These are phyloP conservation scores for Fusarium pseudocircinatum DNA, from an alignment of 2,329 filamentous ascomycete species.

Conservation along the genomic window DNA sequence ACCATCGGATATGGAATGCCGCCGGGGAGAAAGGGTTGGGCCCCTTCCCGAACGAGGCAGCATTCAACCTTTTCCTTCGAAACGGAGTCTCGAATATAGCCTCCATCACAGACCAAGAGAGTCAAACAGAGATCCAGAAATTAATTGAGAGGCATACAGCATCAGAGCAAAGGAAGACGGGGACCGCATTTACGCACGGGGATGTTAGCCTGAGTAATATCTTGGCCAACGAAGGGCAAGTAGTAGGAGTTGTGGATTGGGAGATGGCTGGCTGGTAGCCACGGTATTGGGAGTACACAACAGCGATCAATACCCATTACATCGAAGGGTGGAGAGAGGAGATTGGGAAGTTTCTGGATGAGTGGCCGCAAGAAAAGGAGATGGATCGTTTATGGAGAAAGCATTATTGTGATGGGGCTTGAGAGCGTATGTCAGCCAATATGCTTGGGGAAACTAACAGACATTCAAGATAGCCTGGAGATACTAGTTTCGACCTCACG, in stretches of 20 bases:
- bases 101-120: not conserved
- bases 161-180: not conserved
- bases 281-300: not conserved
- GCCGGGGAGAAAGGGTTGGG: not conserved
- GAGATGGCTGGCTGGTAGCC: not conserved
- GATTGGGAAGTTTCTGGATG: not conserved
- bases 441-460: not conserved
- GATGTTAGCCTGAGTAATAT: not conserved
- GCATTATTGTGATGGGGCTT: not conserved
- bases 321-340: not conserved
- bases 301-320: not conserved
- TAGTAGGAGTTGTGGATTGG: not conserved
- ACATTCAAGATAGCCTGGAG: not conserved
- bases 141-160: not conserved
- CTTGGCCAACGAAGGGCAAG: not conserved
- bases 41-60: not conserved
- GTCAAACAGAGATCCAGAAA: not conserved
- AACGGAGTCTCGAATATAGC: not conserved
- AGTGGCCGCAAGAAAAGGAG: not conserved
- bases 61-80: not conserved
- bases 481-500: not conserved
- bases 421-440: not conserved
- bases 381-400: not conserved
- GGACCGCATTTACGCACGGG: not conserved
- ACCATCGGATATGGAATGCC: not conserved